Conservation (phyloP, 2,329 filamentous ascomycete species). For the Penicillium sp. region DNA sequence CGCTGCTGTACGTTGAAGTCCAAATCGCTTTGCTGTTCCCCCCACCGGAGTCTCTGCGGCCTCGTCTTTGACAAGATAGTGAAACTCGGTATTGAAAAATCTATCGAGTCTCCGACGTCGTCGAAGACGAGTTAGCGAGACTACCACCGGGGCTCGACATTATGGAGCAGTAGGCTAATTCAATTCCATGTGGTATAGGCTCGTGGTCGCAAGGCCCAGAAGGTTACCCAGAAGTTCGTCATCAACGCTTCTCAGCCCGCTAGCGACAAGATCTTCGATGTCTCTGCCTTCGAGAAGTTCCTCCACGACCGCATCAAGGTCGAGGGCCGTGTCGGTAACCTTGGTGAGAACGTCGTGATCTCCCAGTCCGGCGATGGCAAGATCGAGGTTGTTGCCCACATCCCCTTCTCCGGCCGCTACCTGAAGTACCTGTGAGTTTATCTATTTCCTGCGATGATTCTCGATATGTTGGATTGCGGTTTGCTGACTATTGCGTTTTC, state of each 20-base stretch:
- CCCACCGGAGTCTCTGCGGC: constrained; percentile 37
- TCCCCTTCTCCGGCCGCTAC: constrained; percentile 97
- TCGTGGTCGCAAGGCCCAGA: constrained; percentile 47
- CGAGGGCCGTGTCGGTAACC: constrained; percentile 92
- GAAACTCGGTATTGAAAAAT: constrained; percentile 23
- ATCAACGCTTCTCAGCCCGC: constrained; percentile 99
- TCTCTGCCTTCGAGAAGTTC: constrained; percentile 99
- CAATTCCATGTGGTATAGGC: constrained; percentile 49
- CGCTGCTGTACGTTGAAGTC: constrained; percentile 71
- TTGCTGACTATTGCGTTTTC: constrained; percentile 6
- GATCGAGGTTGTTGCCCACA: constrained; percentile 96
- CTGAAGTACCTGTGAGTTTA: constrained; percentile 93
- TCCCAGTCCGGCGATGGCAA: constrained; percentile 91
- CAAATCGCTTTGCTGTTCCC: constrained; percentile 91
- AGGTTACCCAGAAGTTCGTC: constrained; percentile 69
- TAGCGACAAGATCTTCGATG: constrained; percentile 99
- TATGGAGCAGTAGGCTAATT: constrained; percentile 93
- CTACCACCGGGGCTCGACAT: constrained; percentile 26
- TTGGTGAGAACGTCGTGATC: constrained; percentile 89
- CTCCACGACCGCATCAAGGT: constrained; percentile 99
- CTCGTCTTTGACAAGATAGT: not conserved
- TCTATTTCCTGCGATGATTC: not conserved
- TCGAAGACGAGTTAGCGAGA: constrained; percentile 4
- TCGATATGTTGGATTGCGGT: not conserved
- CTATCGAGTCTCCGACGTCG: constrained; percentile 10